These are phyloP conservation scores for Penicillium lividum DNA, from an alignment of 495 filamentous ascomycete genomes.

Conservation along the genomic window DNA sequence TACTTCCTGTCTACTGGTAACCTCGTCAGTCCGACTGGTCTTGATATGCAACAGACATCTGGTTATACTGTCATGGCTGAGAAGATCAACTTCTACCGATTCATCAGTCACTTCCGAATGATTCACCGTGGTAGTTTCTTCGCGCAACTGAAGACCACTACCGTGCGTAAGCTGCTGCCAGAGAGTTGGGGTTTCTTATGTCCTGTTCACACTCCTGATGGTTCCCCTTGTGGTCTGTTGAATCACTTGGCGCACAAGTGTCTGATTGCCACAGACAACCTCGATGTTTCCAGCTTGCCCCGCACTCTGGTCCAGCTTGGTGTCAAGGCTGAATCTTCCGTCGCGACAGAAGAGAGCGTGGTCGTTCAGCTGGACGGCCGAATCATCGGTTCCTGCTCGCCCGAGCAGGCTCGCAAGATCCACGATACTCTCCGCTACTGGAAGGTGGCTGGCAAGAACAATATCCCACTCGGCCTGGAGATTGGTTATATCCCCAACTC, in stretches of 20 bases:
- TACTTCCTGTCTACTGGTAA: slow-evolving; percentile 98
- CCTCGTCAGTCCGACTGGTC: slow-evolving; percentile 81
- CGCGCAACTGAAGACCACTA: slow-evolving; percentile 94
- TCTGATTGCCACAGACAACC: slow-evolving; percentile 70
- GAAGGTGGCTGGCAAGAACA: slow-evolving; percentile 91
- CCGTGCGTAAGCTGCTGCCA: slow-evolving; percentile 89
- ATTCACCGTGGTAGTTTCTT: slow-evolving; percentile 99
- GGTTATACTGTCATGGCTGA: slow-evolving; percentile 96
- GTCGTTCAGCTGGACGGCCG: slow-evolving; percentile 86
- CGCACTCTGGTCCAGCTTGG: slow-evolving; percentile 74
- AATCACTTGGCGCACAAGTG: slow-evolving; percentile 98
- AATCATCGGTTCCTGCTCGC: slow-evolving; percentile 86
- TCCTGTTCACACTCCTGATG: slow-evolving; percentile 96
- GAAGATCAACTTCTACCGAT: slow-evolving; percentile 98
- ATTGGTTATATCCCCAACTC: slow-evolving; percentile 88
- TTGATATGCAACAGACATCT: slow-evolving; percentile 91
- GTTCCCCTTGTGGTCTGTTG: slow-evolving; percentile 87
- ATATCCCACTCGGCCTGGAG: slow-evolving; percentile 82
- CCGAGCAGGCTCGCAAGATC: slow-evolving; percentile 73
- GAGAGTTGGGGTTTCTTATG: slow-evolving; percentile 99
- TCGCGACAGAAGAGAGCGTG: slow-evolving; percentile 75
- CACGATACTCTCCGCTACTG: slow-evolving; percentile 84
- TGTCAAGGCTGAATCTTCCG: slow-evolving; percentile 67
- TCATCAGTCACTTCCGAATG: slow-evolving; percentile 99
- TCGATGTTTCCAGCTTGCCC: slow-evolving; percentile 73